These are phyloP conservation scores for Quercus engelmannii DNA, from an alignment of 306 rosid species.

Conservation along the genomic window DNA sequence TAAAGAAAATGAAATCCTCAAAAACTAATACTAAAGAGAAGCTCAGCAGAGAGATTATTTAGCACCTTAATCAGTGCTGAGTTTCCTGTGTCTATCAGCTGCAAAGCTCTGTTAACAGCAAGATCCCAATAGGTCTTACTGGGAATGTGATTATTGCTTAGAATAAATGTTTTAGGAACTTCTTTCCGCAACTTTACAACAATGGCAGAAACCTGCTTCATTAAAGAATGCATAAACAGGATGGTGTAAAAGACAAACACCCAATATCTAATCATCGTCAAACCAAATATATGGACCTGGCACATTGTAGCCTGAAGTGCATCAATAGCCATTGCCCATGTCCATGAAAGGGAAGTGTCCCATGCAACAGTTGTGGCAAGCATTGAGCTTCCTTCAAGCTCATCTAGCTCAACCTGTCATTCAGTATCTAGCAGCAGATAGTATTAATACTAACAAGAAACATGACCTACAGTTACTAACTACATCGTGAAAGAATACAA, in stretches of 20 bases:
- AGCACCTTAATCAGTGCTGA: slow-evolving; percentile 63
- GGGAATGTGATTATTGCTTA: slow-evolving; percentile 63
- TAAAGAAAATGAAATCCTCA: not conserved
- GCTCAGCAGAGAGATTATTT: not conserved
- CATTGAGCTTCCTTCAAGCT: slow-evolving; percentile 79
- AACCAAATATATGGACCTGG: slow-evolving; percentile 43
- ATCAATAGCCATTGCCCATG: slow-evolving; percentile 60
- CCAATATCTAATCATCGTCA: not conserved
- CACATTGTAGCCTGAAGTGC: slow-evolving; percentile 59
- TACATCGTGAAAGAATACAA: slow-evolving; percentile 25
- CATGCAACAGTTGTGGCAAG: slow-evolving; percentile 85
- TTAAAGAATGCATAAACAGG: slow-evolving; percentile 8
- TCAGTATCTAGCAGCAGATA: slow-evolving; percentile 56
- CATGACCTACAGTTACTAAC: slow-evolving; percentile 19
- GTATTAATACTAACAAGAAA: slow-evolving; percentile 47
- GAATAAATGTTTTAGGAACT: slow-evolving; percentile 53
- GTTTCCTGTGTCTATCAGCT: slow-evolving; percentile 54
- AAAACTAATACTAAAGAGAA: slow-evolving; percentile 1
- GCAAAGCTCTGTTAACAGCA: slow-evolving; percentile 70
- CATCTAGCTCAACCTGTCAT: slow-evolving; percentile 94
- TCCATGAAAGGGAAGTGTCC: slow-evolving; percentile 76
- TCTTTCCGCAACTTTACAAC: slow-evolving; percentile 49
- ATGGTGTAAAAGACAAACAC: not conserved
- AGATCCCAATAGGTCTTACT: slow-evolving; percentile 58
- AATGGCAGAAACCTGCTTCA: slow-evolving; percentile 63